phyloP scores from a whole-genome alignment of 2,329 filamentous ascomycete genomes.

The Endoconidiophora polonica region DNA sequence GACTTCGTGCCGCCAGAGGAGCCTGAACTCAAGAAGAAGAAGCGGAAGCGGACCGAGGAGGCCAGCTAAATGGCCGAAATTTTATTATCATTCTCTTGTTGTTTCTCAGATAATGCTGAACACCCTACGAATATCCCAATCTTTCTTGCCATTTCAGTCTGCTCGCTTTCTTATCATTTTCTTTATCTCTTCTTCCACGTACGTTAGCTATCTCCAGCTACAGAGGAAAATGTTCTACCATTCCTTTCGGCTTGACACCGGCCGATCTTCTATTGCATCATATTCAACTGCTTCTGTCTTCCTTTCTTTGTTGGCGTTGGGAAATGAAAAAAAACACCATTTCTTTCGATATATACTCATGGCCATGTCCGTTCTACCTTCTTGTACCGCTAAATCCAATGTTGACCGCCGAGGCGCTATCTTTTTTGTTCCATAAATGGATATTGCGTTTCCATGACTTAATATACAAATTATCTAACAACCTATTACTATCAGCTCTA shows the following conservation, averaged over 20 bases:
- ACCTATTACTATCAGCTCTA: background rate
- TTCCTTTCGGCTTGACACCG: background rate
- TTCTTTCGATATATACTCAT: background rate
- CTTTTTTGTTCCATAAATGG: background rate
- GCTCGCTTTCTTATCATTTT: constrained; percentile 1
- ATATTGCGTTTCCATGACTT: constrained; percentile 1
- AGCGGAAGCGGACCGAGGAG: constrained; percentile 32
- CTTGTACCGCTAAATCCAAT: background rate
- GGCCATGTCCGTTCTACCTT: background rate
- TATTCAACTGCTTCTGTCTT: background rate
- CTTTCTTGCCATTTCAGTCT: constrained; percentile 5
- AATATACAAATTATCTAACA: background rate
- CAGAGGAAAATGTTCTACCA: background rate
- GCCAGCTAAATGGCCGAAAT: constrained; percentile 4
- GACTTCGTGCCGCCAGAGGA: constrained; percentile 83
- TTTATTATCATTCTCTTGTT: background rate
- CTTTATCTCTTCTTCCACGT: background rate
- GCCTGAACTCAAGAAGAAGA: constrained; percentile 42
- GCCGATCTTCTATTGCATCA: background rate
- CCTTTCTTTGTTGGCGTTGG: constrained; percentile 1
- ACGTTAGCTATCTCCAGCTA: background rate
- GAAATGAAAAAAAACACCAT: background rate
- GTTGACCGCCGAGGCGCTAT: background rate
- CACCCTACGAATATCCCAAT: constrained; percentile 4
- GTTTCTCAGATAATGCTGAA: too few relatives aligned